Evolutionary conservation across 352 stramenopile species (phyloP).

Genomic region (Phytophthora agathidicida): DNA sequence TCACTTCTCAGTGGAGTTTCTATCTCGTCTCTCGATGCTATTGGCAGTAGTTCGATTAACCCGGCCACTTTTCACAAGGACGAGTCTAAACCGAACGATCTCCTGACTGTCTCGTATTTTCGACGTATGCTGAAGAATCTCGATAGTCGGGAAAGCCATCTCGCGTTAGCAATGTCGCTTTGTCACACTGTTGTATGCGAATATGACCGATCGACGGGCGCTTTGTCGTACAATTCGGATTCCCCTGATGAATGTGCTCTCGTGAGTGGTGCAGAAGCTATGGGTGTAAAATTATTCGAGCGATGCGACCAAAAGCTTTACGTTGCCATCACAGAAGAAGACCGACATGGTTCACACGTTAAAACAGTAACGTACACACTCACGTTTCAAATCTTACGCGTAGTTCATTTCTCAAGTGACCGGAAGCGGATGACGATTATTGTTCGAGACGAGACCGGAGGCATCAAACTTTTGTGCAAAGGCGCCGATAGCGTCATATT

Average conservation of each 20-base stretch:
- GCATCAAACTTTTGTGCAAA: conserved; percentile 81
- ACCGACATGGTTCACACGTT: conserved; percentile 51
- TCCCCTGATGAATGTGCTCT: conserved; percentile 94
- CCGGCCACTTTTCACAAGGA: conserved; percentile 23
- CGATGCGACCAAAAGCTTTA: conserved; percentile 58
- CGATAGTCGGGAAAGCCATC: conserved; percentile 55
- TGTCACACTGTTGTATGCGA: conserved; percentile 90
- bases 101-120: conserved; percentile 45
- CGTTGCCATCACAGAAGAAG: conserved; percentile 71
- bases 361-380: conserved; percentile 74
- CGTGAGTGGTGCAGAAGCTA: conserved; percentile 74
- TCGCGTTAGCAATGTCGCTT: conserved; percentile 79
- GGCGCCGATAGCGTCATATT: conserved; percentile 81
- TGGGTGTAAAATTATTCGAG: conserved; percentile 84
- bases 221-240: conserved; percentile 88
- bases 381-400: conserved; percentile 71
- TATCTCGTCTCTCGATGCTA: conserved; percentile 41
- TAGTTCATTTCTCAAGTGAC: conserved; percentile 80
- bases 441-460: conserved; percentile 56
- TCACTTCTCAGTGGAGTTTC: conserved; percentile 33
- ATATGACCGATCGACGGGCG: conserved; percentile 40
- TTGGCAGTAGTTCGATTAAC: not conserved
- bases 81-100: conserved; percentile 6
- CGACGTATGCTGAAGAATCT: conserved; percentile 55
- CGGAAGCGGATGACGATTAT: conserved; percentile 88